Conservation (phyloP, 768 basidiomycete genomes). For the Tricholoma bakamatsutake region DNA sequence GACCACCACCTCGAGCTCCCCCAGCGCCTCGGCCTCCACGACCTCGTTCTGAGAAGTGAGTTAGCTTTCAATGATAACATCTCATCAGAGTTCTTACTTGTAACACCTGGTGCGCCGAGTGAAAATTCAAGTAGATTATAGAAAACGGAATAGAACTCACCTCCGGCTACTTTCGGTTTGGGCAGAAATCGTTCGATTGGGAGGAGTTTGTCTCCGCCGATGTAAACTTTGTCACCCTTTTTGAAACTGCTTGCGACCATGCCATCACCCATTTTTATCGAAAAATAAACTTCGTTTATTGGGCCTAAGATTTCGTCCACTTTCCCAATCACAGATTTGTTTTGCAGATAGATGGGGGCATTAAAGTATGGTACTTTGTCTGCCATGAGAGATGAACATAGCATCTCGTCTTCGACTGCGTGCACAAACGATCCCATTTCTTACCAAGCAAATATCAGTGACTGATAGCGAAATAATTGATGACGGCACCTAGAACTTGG, state of each 20-base stretch:
- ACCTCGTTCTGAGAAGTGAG: constrained; percentile 30
- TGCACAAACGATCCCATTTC: constrained; percentile 93
- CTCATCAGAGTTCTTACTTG: constrained; percentile 34
- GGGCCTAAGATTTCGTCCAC: constrained; percentile 99
- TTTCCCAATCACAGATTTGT: constrained; percentile 94
- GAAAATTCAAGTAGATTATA: background rate
- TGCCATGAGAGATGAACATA: constrained; percentile 77
- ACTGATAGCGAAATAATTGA: background rate
- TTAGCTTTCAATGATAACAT: constrained; percentile 6
- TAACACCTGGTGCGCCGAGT: constrained; percentile 32
- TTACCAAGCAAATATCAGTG: constrained; percentile 25
- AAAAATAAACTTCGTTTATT: constrained; percentile 97
- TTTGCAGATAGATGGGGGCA: constrained; percentile 94
- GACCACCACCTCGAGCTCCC: constrained; percentile 30
- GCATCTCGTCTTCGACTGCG: constrained; percentile 97
- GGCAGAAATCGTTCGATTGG: constrained; percentile 96
- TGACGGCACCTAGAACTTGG: constrained; percentile 56
- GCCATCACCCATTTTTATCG: constrained; percentile 94
- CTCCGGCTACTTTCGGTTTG: constrained; percentile 83
- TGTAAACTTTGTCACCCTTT: constrained; percentile 97
- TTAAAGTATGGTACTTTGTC: constrained; percentile 99
- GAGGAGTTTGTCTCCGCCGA: constrained; percentile 93
- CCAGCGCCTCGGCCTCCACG: constrained; percentile 34
- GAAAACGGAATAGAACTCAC: constrained; percentile 25
- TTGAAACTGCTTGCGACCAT: constrained; percentile 96